Percentiles rank a stretch among this genome's conserved stretches.
Conservation (phyloP, 805 yeast genomes). For the Barnettozyma populi region DNA sequence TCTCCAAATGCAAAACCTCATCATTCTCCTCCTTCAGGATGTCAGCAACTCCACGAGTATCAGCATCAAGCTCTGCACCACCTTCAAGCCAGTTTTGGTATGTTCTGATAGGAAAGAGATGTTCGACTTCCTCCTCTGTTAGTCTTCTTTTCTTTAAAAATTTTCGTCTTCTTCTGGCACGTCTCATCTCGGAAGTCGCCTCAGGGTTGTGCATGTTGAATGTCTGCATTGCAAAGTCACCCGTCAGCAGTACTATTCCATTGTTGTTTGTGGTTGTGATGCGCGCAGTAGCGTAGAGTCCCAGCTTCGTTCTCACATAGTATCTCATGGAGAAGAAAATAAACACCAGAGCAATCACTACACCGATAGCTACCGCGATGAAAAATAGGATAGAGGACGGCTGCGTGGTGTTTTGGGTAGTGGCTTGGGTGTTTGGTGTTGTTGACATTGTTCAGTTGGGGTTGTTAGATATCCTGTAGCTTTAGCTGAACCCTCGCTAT, state of each 20-base stretch:
- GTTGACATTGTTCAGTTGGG: not conserved
- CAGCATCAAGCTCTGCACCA: constrained; percentile 48
- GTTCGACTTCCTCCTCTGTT: constrained; percentile 53
- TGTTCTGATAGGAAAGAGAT: constrained; percentile 51
- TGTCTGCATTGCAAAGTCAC: constrained; percentile 22
- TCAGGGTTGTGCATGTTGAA: constrained; percentile 17
- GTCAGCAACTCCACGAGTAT: constrained; percentile 39
- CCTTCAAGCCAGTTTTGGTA: constrained; percentile 58
- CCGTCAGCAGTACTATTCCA: constrained; percentile 18
- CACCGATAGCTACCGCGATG: constrained; percentile 58
- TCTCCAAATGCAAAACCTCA: constrained; percentile 8
- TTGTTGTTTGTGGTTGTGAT: constrained; percentile 13
- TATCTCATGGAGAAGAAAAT: constrained; percentile 57
- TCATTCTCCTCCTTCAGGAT: constrained; percentile 32
- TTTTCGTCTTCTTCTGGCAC: constrained; percentile 36
- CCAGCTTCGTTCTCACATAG: constrained; percentile 51
- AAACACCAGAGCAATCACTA: constrained; percentile 49
- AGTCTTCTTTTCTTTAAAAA: constrained; percentile 45
- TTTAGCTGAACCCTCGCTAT: not conserved
- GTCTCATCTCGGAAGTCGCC: constrained; percentile 5
- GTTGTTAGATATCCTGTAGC: not conserved
- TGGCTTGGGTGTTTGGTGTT: not conserved
- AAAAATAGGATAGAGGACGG: constrained; percentile 63
- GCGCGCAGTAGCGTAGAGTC: constrained; percentile 35
- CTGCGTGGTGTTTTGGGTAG: constrained; percentile 18